Conservation (phyloP, 2,329 filamentous ascomycete species). For the Ceratocystis eucalypticola region DNA sequence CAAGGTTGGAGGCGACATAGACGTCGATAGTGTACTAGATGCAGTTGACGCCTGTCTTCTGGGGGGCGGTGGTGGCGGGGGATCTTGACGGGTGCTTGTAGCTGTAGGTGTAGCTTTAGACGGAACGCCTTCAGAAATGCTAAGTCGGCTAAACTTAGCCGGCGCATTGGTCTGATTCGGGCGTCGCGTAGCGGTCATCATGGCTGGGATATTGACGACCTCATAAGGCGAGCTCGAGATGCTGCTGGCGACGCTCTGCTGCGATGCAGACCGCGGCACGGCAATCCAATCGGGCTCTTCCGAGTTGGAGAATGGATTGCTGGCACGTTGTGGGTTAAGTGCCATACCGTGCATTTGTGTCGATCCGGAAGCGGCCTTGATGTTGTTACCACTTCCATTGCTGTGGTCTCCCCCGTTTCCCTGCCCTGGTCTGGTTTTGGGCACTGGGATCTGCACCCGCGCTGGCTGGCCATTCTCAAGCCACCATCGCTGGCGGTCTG, state of each 20-base stretch:
- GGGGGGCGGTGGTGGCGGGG: constrained; percentile 32
- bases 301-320: constrained; percentile 64
- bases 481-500: constrained; percentile 59
- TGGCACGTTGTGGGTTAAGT: constrained; percentile 58
- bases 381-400: constrained; percentile 22
- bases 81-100: constrained; percentile 24
- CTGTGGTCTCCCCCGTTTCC: too few species aligned
- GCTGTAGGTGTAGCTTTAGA: constrained; percentile 20
- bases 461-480: constrained; percentile 59
- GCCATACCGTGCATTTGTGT: constrained; percentile 31
- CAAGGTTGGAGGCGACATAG: constrained; percentile 18
- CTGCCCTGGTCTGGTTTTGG: constrained; percentile 28
- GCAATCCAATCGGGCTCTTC: constrained; percentile 77
- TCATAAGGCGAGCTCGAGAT: constrained; percentile 48
- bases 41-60: constrained; percentile 27
- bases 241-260: constrained; percentile 40
- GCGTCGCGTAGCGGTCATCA: constrained; percentile 9
- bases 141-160: constrained; percentile 34
- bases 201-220: constrained; percentile 37
- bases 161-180: constrained; percentile 25
- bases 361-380: constrained; percentile 27
- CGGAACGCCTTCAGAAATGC: constrained; percentile 29
- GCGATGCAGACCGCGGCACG: constrained; percentile 41
- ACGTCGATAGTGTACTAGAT: constrained; percentile 14
- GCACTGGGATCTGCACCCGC: constrained; percentile 56